These are phyloP conservation scores for Orbilia ellipsospora DNA, from an alignment of 2,329 filamentous ascomycete species.

Conservation along the genomic window DNA sequence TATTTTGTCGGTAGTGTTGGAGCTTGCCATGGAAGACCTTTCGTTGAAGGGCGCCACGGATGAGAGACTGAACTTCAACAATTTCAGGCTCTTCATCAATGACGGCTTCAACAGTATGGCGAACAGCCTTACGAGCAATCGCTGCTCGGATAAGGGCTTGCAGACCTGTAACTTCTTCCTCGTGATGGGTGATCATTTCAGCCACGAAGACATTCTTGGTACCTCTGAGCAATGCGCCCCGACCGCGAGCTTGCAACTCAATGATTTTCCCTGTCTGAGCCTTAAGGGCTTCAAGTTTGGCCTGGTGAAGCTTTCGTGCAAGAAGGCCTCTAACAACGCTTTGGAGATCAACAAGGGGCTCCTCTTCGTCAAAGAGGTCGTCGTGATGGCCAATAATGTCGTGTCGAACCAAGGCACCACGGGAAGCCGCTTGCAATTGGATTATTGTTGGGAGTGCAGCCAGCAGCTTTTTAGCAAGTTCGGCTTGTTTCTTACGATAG, in stretches of 20 bases:
- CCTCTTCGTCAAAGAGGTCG: slow-evolving; percentile 72
- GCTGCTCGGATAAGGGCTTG: slow-evolving; percentile 83
- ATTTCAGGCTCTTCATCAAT: slow-evolving; percentile 85
- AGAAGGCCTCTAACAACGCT: slow-evolving; percentile 64
- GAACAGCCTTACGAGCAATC: slow-evolving; percentile 78
- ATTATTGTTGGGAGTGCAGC: slow-evolving; percentile 69
- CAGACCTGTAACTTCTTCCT: slow-evolving; percentile 74
- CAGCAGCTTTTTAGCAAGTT: slow-evolving; percentile 67
- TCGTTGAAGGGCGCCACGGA: slow-evolving; percentile 75
- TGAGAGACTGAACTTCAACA: slow-evolving; percentile 66
- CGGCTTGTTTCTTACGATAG: slow-evolving; percentile 68
- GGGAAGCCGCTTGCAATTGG: slow-evolving; percentile 78
- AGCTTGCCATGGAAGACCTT: slow-evolving; percentile 72
- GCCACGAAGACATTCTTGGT: slow-evolving; percentile 73
- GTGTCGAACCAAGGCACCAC: slow-evolving; percentile 77
- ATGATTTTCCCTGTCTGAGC: slow-evolving; percentile 45
- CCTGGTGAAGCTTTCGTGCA: slow-evolving; percentile 54
- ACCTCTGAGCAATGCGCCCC: slow-evolving; percentile 79
- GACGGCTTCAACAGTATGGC: slow-evolving; percentile 77
- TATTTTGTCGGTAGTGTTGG: slow-evolving; percentile 93
- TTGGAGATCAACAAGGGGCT: slow-evolving; percentile 70
- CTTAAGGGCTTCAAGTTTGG: slow-evolving; percentile 69
- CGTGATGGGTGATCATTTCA: slow-evolving; percentile 73
- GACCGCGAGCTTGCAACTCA: slow-evolving; percentile 73
- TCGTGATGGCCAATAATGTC: slow-evolving; percentile 85